Evolutionary conservation across 2,329 filamentous ascomycete species (phyloP).

Genomic region (Curvularia hawaiiensis): DNA sequence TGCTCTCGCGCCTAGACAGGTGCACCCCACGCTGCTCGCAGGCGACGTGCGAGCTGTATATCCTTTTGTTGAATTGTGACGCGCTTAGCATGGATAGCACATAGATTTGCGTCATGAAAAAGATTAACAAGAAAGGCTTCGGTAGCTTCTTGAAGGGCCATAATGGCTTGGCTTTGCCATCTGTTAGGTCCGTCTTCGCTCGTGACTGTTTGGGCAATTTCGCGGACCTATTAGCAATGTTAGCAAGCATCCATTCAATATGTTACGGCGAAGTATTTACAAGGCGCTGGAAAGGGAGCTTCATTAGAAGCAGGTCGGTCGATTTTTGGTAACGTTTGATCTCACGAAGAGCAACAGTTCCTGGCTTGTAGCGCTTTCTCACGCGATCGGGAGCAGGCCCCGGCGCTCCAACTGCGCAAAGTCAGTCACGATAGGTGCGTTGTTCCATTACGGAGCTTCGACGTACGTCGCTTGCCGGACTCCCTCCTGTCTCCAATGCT

Average conservation of each 20-base stretch:
- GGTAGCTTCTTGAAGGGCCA: conserved; percentile 96
- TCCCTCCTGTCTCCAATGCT: conserved; percentile 26
- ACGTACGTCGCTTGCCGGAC: conserved; percentile 28
- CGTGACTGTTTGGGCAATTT: conserved; percentile 75
- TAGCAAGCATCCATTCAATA: conserved; percentile 36
- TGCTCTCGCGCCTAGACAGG: conserved; percentile 29
- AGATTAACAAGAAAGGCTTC: conserved; percentile 98
- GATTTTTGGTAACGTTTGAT: conserved; percentile 98
- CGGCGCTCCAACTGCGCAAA: conserved; percentile 33
- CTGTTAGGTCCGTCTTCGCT: conserved; percentile 66
- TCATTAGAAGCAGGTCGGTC: conserved; percentile 93
- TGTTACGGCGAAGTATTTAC: conserved; percentile 48
- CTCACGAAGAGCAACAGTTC: conserved; percentile 96
- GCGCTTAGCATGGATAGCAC: conserved; percentile 98
- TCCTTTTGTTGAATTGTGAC: conserved; percentile 98
- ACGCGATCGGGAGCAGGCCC: conserved; percentile 41
- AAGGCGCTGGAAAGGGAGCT: conserved; percentile 96
- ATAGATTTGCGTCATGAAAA: conserved; percentile 98
- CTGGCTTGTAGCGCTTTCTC: conserved; percentile 55
- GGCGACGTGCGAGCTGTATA: conserved; percentile 93
- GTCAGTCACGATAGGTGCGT: conserved; percentile 11
- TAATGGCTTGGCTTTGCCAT: conserved; percentile 98
- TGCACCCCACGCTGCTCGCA: conserved; percentile 73
- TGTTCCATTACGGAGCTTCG: not conserved
- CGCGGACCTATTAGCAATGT: conserved; percentile 65